phyloP scores from a whole-genome alignment of 129 eudicot genomes.

The Saussurea involucrata region DNA sequence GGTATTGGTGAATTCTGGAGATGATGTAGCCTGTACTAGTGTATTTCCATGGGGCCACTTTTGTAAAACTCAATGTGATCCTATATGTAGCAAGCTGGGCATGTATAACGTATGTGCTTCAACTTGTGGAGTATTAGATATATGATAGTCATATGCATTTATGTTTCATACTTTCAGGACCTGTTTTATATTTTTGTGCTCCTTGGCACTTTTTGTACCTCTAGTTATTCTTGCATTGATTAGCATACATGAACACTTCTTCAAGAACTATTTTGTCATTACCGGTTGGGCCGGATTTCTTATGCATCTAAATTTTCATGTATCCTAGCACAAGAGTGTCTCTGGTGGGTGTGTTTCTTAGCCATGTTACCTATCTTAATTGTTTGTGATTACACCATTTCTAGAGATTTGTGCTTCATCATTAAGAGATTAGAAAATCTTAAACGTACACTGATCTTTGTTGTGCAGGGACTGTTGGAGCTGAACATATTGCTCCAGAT shows the following conservation, averaged over 20 bases:
- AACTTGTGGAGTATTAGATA: not conserved
- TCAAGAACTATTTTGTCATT: conserved; percentile 6
- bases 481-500: conserved; percentile 67
- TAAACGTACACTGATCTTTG: conserved; percentile 12
- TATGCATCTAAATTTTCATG: conserved; percentile 3
- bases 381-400: conserved; percentile 3
- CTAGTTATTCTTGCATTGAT: not conserved
- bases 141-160: not conserved
- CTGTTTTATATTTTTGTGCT: not conserved
- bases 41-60: not conserved
- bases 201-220: not conserved
- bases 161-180: not conserved
- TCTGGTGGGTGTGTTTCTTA: conserved; percentile 9
- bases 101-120: not conserved
- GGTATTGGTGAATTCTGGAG: not conserved
- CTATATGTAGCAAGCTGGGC: not conserved
- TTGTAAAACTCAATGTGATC: not conserved
- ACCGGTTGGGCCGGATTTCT: conserved; percentile 1
- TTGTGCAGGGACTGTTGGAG: conserved; percentile 66
- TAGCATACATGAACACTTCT: not conserved
- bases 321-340: not conserved
- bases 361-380: conserved; percentile 1
- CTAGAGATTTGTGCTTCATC: not conserved
- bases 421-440: conserved; percentile 8
- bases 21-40: not conserved